Evolutionary conservation across 2,329 filamentous ascomycete species (phyloP), one percentile per base, ranked within the genome.

Genomic region (Fusarium anguioides): DNA sequence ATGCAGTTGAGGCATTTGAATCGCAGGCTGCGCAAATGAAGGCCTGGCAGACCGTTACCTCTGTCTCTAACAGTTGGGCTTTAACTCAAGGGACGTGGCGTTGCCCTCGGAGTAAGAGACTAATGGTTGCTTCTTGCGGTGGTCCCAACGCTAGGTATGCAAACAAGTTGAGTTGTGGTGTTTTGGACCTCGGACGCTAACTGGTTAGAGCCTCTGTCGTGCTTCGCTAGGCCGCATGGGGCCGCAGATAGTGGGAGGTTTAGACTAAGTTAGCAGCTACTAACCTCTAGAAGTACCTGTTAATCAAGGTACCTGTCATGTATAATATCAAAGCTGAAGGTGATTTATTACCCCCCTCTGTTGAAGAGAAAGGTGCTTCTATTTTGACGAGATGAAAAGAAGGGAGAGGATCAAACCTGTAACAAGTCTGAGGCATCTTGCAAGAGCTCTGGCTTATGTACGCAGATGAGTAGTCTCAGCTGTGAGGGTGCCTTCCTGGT

Each of bases 91-190:
- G 56, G 42, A 17, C 41, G 50, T 58, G 55, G 61, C 59, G 55
- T 42, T 60, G 31, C 37, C 39, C 44, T 65, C 65, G 58, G 46
- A 62, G 58, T 40, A 53, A 35, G 44, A 36, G 20, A 14, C 24
- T 41, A 29, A 42, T 70, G 60, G 47, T 70, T 73, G 57, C 59
- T 72, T 73, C 71, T 69, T 73, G 52, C 61, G 69, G 70, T 71
- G 69, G 55, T 59, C 53, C 69, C 70, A 60, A 69, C 67, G 58
- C 62, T 54, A n/a, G n/a, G n/a, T n/a, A 72, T 67, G 61, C 58
- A 71, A 69, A 58, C 65, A 63, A 72, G 50, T 60, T 23, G 36
- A 56, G 57, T 42, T 58, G 44, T 51, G 64, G 35, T 55, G 35
- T 59, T 44, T 4, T 27, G 33, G 58, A 37, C 23, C 49, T 35